phyloP scores from a whole-genome alignment of 1,284 basidiomycete genomes.

The Xanthoconium separans region DNA sequence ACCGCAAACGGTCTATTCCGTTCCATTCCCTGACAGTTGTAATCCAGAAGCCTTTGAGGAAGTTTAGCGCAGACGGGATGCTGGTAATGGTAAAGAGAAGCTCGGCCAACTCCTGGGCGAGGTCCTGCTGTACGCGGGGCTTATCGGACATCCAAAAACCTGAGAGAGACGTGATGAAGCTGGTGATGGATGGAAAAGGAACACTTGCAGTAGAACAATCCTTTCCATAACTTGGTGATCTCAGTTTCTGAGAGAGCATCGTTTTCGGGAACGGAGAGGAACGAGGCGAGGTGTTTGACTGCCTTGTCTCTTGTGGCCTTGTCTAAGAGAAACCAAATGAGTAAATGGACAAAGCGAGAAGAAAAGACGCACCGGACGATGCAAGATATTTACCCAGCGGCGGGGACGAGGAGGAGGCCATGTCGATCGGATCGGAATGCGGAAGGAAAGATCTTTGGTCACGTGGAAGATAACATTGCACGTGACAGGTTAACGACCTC shows the following conservation, averaged over 20 bases:
- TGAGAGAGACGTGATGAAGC: conserved; percentile 32
- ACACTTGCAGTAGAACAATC: conserved; percentile 91
- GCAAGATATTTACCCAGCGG: conserved; percentile 89
- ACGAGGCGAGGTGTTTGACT: conserved; percentile 72
- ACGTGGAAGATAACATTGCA: not conserved
- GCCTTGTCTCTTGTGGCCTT: conserved; percentile 91
- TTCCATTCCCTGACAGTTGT: conserved; percentile 89
- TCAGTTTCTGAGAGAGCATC: conserved; percentile 67
- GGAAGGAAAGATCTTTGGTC: conserved; percentile 12
- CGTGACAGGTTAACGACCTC: not conserved
- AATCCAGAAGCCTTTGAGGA: conserved; percentile 90
- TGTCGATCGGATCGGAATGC: conserved; percentile 26
- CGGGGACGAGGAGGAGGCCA: conserved; percentile 36
- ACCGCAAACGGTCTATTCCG: conserved; percentile 89
- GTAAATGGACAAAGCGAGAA: not conserved
- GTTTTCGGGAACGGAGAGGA: conserved; percentile 65
- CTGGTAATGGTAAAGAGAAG: conserved; percentile 71
- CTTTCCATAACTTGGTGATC: conserved; percentile 96
- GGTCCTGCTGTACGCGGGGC: conserved; percentile 90
- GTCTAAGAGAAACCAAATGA: conserved; percentile 48
- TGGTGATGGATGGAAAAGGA: not conserved
- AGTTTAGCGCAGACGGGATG: conserved; percentile 63
- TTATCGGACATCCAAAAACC: conserved; percentile 99
- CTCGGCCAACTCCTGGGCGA: conserved; percentile 84
- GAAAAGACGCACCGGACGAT: conserved; percentile 67